phyloP scores from a whole-genome alignment of 495 filamentous ascomycete species.

The Baudoinia panamericana region DNA sequence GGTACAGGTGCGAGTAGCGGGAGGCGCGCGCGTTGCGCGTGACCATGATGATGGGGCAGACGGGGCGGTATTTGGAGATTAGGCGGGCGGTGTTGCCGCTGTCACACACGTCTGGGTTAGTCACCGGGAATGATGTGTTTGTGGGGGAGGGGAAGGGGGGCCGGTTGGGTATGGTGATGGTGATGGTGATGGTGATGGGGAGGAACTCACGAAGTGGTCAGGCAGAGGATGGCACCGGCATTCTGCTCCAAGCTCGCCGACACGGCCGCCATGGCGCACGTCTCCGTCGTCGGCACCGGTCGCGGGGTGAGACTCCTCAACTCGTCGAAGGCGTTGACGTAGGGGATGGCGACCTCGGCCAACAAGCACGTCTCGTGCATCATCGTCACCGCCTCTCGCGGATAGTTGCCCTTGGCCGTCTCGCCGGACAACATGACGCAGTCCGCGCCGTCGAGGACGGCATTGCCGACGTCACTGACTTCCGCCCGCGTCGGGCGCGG shows the following conservation, averaged over 20 bases:
- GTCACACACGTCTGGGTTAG: no score
- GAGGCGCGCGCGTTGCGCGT: constrained; percentile 73
- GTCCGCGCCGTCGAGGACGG: constrained; percentile 92
- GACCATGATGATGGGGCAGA: constrained; percentile 98
- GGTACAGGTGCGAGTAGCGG: constrained; percentile 86
- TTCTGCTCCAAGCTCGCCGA: constrained; percentile 89
- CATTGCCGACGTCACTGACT: constrained; percentile 96
- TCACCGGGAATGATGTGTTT: no score
- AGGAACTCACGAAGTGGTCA: constrained; percentile 66
- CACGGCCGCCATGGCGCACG: constrained; percentile 90
- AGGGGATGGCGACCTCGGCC: constrained; percentile 91
- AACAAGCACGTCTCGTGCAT: constrained; percentile 96
- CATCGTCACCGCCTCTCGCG: constrained; percentile 80
- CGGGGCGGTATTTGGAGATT: constrained; percentile 93
- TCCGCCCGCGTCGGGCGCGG: constrained; percentile 94
- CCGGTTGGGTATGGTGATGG: no score
- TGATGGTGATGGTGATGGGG: background rate
- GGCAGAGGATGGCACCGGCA: constrained; percentile 83
- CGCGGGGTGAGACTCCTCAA: constrained; percentile 66
- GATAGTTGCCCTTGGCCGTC: constrained; percentile 96
- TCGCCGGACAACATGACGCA: constrained; percentile 99
- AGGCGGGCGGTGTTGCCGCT: constrained; percentile 84
- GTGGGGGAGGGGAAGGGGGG: no score
- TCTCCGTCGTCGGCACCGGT: constrained; percentile 75
- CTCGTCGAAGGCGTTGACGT: constrained; percentile 94